Base-by-base conservation (phyloP, 805 yeast species). In the Teunomyces lycoperdinae region DNA sequence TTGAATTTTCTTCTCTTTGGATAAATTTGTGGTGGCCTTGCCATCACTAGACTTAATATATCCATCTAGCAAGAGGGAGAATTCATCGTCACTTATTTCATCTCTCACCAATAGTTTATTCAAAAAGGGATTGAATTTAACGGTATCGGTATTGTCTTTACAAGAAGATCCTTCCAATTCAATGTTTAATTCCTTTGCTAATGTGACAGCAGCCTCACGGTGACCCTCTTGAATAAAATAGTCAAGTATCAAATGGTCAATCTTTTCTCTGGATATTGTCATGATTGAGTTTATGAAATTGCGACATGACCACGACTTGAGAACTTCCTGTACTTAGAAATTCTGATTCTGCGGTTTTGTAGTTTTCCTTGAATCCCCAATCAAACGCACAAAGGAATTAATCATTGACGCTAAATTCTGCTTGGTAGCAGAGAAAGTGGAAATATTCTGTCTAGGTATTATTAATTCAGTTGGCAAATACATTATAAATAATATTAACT, bases 151-250 rank as follows among this genome's bases (percentile, higher is more conserved):
- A 31, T 13, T 20, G 28, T 14, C 36, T 16, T 26, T 9, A 30
- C 20, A 30, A 27, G 30, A 24, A 11, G 40, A 33, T 33, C 14
- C 9, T 26, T 42, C 40, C 40, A 52, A 42, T 8, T 60, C 62
- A 2, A 75, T 58, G 17, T 76, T 73, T 3, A 80, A 64, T 54
- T 87, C 94, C 46, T 70, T 68, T 3, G 89, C 78, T 68, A 87
- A 81, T 40, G 76, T 74, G 10, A 68, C 49, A 1, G 89, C 86
- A 0, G 95, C 83, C 10, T 81, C 76, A 50, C 83, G 83, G 60
- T 86, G 85, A 0, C 94, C 95, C 66, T 88, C 91, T 44, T 81
- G 80, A 10, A 89, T 79, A 51, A 89, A 77, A 64, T 86, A 88
- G 67, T 87, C 84, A 61, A 89, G 73, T 9, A 89, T 75, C 48